Evolutionary conservation across 2,329 filamentous ascomycete species (phyloP), one percentile per base, ranked within the genome.

Genomic region (Fusarium sp.): DNA sequence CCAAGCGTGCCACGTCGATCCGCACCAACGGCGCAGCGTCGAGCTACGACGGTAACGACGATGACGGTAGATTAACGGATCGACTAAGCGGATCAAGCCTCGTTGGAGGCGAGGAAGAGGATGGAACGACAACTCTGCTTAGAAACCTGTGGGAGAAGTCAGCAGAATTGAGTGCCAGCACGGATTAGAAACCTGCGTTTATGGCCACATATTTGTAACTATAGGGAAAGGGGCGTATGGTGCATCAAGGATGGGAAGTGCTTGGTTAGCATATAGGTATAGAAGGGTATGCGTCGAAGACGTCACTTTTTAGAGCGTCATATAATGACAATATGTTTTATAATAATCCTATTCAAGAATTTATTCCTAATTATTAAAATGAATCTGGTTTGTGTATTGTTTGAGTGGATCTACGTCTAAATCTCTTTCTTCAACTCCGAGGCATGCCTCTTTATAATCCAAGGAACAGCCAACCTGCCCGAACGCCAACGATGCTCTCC

Each of bases 131-230:
- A 2, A 80, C 84, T 7, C 72, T 89, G 45, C 78, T 90, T 55
- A 81, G 88, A 58, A 87, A 86, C 66, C 77, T 90, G 50, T 90
- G 88, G 88, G 88, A 90, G 47, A 89, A 87, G 81, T 86, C 82
- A 50, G 80, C 84, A 76, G 86, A 89, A 72, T 78, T 89, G 61
- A 86, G 86, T 72, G 84, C 85, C 28, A 89, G 87, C 72, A 72
- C 72, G 20, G 71, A 74, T 51, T 74, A 59, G 50, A 55, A 50
- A 27, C 41, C 47, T 30, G 25, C 45, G 45, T 49, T 40, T 25
- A 34, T 42, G 49, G 49, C 37, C 41, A 53, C 65, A 25, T 46
- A 25, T 59, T 63, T 71, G 34, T 53, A 45, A 66, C 51, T 56
- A 47, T 49, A 49, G 32, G 56, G 62, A 46, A 46, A 34, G 25